Evolutionary conservation across 768 basidiomycete genomes (phyloP), one percentile per base, ranked within the genome.

Genomic region (Lactifluus echinatus): DNA sequence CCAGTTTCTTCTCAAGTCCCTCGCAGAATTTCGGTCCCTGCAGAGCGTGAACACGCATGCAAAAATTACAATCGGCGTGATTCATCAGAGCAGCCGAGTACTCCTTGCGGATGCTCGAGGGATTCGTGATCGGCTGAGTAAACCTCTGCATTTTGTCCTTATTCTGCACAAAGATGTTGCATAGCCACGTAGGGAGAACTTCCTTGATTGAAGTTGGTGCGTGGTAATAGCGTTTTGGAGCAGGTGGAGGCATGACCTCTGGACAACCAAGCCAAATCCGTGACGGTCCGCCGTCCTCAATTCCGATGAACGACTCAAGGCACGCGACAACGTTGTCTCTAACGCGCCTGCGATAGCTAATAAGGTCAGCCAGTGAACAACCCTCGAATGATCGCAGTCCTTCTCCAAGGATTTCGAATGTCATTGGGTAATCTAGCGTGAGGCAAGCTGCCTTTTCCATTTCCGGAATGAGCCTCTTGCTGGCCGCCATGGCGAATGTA

Each of bases 401-500:
- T 23, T 49, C 39, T n/a, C 55, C 46, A 34, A 55, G 47, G 5
- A 8, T 1, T 28, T 49, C 47, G 11, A 48, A 49, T 14, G 47
- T 49, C 55, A 55, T 42, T 3, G 37, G 47, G 31, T 49, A 15
- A 8, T 33, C n/a, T 7, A 55, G 14, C 8, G 55, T 48, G 6
- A 33, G 19, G 1, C 29, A 19, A 19, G 55, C 55, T n/a, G 29
- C 17, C 24, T 11, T 45, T 34, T 45, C 34, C 24, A 42, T 46
- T 26, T 54, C 34, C 3, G 24, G 44, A 0, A 1, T 19, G 31
- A 54, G 44, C 23, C 49, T 31, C 5, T 49, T 11, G 12, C 40
- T 34, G 29, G 50, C 55, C 14, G 60, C 62, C 28, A 61, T 47
- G 23, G 51, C 52, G 52, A 60, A 65, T 2, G 63, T 46, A 2